Base-by-base conservation (phyloP, 352 stramenopile genomes). In the Blastocystis hominis region DNA sequence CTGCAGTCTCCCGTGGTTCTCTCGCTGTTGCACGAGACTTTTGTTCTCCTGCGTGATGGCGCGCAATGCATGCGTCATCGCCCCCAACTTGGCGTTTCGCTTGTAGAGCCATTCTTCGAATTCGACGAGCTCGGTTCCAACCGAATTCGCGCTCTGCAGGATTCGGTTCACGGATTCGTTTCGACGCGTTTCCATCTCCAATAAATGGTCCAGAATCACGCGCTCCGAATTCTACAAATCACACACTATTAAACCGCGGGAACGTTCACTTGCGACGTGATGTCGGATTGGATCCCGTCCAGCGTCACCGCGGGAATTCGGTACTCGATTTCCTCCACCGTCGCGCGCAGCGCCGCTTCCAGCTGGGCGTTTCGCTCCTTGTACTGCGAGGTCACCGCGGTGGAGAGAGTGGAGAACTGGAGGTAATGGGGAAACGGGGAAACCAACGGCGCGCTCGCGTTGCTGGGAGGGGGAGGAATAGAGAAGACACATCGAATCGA, bases 181-280 rank as follows among this genome's bases (percentile, higher is more conserved):
- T 47, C 63, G 42, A 46, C 55, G 62, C 40, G 63, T 46, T 42
- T 80, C 70, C 70, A 80, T 80, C 70, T 80, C 46, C 70, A 80
- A 38, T 13, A 80, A n/a, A 64, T 80, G 70, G 7, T 80, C 70
- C 30, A 80, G 30, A 62, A 80, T 80, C 70, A 80, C 36, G 44
- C 44, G 53, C 70, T 80, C 70, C 36, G 44, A 64, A 42, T 80
- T 64, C 70, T 80, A 80, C 36, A 13, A 10, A 24, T 61, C 10
- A 80, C 24, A 30, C 24, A 30, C 24, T 30, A 13, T 54, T 2
- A 64, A 7, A 44, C n/a, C 55, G 20, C 30, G 24, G 24, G 6
- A 9, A 24, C 70, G 40, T 80, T 46, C 30, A 80, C 63, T 46
- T 62, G 38, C 20, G 62, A 44, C 20, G 42, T 46, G 15, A 80